Conservation (phyloP, 2,329 filamentous ascomycete genomes). For the Penicillium fuscoglaucum region DNA sequence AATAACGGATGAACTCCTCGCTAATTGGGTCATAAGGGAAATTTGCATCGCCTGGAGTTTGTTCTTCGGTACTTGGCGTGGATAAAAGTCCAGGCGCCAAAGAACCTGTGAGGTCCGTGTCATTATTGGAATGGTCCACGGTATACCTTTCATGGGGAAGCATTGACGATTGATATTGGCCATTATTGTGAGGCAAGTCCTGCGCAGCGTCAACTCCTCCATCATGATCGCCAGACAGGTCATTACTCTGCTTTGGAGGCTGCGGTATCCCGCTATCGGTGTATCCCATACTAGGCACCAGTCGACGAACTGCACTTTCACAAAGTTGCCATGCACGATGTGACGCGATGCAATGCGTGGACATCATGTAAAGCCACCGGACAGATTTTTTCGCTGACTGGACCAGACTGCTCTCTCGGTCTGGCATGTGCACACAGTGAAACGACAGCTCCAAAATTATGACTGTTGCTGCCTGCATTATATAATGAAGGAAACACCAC, state of each 20-base stretch:
- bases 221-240: neutral
- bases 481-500: slow-evolving; percentile 43
- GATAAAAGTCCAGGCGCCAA: neutral
- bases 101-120: neutral
- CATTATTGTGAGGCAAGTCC: neutral
- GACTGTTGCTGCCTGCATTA: slow-evolving; percentile 42
- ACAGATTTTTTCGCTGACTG: too few species aligned
- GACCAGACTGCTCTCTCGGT: too few species aligned
- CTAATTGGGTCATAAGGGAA: slow-evolving; percentile 2
- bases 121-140: neutral
- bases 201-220: neutral
- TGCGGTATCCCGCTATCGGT: slow-evolving; percentile 9
- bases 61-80: neutral
- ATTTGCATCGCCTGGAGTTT: neutral
- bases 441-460: slow-evolving; percentile 42
- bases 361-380: too few species aligned
- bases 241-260: neutral
- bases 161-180: too few species aligned
- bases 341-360: slow-evolving; percentile 25
- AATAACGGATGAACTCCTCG: neutral
- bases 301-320: slow-evolving; percentile 23
- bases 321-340: slow-evolving; percentile 37
- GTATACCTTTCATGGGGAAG: neutral
- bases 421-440: slow-evolving; percentile 11
- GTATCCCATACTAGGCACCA: slow-evolving; percentile 21